Conservation (phyloP, 2,329 filamentous ascomycete genomes). For the Claviceps purpurea region DNA sequence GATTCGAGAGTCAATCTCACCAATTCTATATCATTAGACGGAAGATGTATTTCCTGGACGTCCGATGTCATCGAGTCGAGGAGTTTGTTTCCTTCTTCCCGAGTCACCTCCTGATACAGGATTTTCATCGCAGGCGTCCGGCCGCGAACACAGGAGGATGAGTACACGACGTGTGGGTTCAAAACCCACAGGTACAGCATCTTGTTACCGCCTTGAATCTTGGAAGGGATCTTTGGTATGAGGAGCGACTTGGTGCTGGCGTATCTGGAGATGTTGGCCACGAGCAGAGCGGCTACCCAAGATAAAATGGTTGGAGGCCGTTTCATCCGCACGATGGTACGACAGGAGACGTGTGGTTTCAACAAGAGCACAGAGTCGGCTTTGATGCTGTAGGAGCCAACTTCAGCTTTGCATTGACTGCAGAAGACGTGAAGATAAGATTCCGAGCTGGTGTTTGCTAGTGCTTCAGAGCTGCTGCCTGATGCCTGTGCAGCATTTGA, state of each 20-base stretch:
- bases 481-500: conserved; percentile 18
- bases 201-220: conserved; percentile 2
- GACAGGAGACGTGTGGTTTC: conserved; percentile 42
- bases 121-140: conserved; percentile 35
- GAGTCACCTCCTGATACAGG: conserved; percentile 32
- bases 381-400: conserved; percentile 35
- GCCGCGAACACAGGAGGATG: conserved; percentile 24
- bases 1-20: conserved; percentile 29
- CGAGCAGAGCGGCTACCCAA: conserved; percentile 39
- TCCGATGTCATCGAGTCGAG: conserved; percentile 38
- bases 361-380: conserved; percentile 35
- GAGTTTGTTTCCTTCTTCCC: conserved; percentile 31
- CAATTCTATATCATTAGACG: conserved; percentile 32
- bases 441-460: conserved; percentile 11
- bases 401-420: conserved; percentile 27
- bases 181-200: conserved; percentile 41
- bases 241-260: conserved; percentile 44
- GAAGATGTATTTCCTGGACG: conserved; percentile 46
- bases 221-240: conserved; percentile 18
- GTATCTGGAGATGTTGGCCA: conserved; percentile 40
- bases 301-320: conserved; percentile 28
- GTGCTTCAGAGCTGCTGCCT: conserved; percentile 16
- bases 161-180: conserved; percentile 40
- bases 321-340: conserved; percentile 15
- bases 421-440: conserved; percentile 31